Percentiles rank a stretch among this genome's conserved stretches.
Conservation (phyloP, 73 alveolate species). For the Tetrahymena thermophila region DNA sequence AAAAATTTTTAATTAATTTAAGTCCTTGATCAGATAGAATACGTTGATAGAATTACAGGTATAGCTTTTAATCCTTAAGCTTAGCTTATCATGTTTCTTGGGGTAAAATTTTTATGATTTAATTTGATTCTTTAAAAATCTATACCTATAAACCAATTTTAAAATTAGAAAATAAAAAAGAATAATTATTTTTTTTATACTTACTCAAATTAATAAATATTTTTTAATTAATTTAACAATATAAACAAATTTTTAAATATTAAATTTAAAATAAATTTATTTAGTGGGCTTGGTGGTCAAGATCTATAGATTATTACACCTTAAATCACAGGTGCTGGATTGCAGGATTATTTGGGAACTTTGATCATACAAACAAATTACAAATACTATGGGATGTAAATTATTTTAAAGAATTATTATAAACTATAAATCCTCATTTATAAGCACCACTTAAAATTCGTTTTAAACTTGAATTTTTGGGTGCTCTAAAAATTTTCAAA, state of each 20-base stretch:
- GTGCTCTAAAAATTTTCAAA: no score
- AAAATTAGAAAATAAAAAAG: no score
- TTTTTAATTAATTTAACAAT: no score
- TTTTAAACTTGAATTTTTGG: no score
- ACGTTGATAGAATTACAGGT: neutral
- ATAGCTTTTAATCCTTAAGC: neutral
- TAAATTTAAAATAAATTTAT: no score
- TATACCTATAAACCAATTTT: neutral
- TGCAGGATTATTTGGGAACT: neutral
- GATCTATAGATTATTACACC: neutral
- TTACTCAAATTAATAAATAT: no score
- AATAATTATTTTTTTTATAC: no score
- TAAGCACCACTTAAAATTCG: no score
- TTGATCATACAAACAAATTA: neutral
- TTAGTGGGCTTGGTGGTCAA: neutral
- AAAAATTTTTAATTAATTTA: neutral
- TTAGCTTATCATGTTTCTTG: neutral
- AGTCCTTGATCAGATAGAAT: neutral
- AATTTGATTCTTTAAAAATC: neutral
- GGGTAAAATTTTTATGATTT: neutral
- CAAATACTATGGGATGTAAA: neutral
- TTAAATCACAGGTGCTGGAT: no score
- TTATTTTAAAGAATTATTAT: no score
- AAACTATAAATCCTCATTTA: no score
- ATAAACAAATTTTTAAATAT: no score